Evolutionary conservation across 2,329 filamentous ascomycete species (phyloP).

Genomic region (Aspergillus sp.): DNA sequence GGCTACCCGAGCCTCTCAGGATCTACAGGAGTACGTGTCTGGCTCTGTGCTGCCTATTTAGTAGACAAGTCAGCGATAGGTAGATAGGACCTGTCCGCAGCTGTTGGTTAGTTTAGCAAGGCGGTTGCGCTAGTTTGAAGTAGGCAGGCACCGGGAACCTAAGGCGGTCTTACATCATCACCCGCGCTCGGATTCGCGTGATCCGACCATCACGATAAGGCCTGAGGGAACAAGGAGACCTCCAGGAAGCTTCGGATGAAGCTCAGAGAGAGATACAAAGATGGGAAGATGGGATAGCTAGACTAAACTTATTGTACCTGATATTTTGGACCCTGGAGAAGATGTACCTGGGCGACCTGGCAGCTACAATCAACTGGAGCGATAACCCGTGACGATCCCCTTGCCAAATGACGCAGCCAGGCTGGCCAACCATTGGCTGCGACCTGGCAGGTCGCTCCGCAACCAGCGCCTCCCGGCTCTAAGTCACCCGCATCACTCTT

Average conservation of each 20-base stretch:
- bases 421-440: constrained; percentile 21
- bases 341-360: neutral
- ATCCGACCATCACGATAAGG: constrained; percentile 2
- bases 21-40: neutral
- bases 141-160: constrained; percentile 1
- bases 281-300: neutral
- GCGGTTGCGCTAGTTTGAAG: constrained; percentile 1
- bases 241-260: neutral
- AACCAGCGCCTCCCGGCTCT: constrained; percentile 18
- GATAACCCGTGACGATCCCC: constrained; percentile 19
- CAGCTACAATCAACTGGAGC: constrained; percentile 16
- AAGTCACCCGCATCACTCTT: constrained; percentile 21
- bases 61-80: neutral
- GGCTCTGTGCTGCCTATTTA: neutral
- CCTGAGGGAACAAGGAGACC: neutral
- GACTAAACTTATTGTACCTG: neutral
- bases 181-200: constrained; percentile 1
- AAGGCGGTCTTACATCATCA: constrained; percentile 18
- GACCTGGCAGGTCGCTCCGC: constrained; percentile 21
- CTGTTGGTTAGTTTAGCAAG: constrained; percentile 1
- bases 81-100: constrained; percentile 3
- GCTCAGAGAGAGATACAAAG: neutral
- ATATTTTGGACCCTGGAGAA: neutral
- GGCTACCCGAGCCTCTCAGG: neutral
- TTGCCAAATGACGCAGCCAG: constrained; percentile 26